phyloP scores from a whole-genome alignment of 2,329 filamentous ascomycete genomes.

The Emmonsiellopsis sp. region DNA sequence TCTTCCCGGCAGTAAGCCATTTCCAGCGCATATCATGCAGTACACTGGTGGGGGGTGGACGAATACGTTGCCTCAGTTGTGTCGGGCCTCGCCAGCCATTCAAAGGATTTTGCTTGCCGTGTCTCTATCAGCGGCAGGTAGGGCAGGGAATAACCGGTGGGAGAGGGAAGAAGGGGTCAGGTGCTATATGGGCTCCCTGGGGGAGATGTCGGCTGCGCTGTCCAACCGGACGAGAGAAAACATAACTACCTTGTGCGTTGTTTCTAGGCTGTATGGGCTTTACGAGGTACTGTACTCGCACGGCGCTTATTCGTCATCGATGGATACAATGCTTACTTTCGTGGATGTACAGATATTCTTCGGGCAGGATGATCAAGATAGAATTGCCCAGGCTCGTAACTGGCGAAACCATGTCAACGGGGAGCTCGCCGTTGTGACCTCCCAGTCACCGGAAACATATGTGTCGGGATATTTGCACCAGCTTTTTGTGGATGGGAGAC shows the following conservation, averaged over 20 bases:
- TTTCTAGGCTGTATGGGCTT: slow-evolving; percentile 5
- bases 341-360: slow-evolving; percentile 2
- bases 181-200: slow-evolving; percentile 5
- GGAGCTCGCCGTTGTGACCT: slow-evolving; percentile 5
- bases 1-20: slow-evolving; percentile 1
- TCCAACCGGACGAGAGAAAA: slow-evolving; percentile 2
- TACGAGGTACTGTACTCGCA: slow-evolving; percentile 1
- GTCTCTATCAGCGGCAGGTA: slow-evolving; percentile 3
- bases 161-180: slow-evolving; percentile 5
- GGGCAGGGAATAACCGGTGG: neutral
- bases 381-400: slow-evolving; percentile 6
- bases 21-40: slow-evolving; percentile 3
- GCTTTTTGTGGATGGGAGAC: slow-evolving; percentile 5
- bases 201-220: slow-evolving; percentile 3
- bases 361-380: slow-evolving; percentile 4
- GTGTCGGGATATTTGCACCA: slow-evolving; percentile 3
- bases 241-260: slow-evolving; percentile 3
- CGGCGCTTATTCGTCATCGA: neutral
- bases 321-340: neutral
- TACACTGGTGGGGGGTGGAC: slow-evolving; percentile 5
- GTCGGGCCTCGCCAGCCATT: slow-evolving; percentile 3
- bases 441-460: slow-evolving; percentile 4
- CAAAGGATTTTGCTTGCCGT: slow-evolving; percentile 5
- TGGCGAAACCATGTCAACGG: slow-evolving; percentile 6
- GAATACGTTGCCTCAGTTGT: slow-evolving; percentile 4